phyloP scores from a whole-genome alignment of 2,329 filamentous ascomycete species.

The Chalaropsis ovoidea region DNA sequence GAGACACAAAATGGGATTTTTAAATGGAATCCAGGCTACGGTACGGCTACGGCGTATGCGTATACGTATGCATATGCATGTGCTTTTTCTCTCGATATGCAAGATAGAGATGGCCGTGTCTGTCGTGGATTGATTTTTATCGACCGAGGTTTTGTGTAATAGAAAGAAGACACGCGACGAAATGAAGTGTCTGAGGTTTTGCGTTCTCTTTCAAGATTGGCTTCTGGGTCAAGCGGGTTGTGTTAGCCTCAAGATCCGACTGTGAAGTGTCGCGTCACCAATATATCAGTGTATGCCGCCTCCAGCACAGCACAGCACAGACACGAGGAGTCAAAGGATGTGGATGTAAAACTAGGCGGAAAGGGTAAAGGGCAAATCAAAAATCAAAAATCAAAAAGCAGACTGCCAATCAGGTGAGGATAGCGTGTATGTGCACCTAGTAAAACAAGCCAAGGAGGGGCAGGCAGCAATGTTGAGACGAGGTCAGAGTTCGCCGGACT shows the following conservation, averaged over 20 bases:
- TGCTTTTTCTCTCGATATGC: background rate
- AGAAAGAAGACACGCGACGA: constrained; percentile 4
- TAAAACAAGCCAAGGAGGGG: no score
- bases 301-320: background rate
- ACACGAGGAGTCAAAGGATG: background rate
- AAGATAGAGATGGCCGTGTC: background rate
- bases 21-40: background rate
- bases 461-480: no score
- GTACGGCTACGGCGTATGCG: constrained; percentile 7
- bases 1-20: background rate
- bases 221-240: background rate
- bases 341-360: no score
- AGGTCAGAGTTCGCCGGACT: no score
- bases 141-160: background rate
- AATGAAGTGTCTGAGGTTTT: background rate
- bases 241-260: constrained; percentile 3
- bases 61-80: background rate
- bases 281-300: background rate
- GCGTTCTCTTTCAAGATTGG: no score
- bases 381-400: no score
- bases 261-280: background rate
- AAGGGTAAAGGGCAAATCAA: no score
- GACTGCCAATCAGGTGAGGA: no score
- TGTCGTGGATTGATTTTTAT: background rate
- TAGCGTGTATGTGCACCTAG: no score